A percentile compares a stretch with the other conserved stretches of the same genome.
Evolutionary conservation across 768 basidiomycete species (phyloP).

Genomic region (Termitomyces bulborhizus): DNA sequence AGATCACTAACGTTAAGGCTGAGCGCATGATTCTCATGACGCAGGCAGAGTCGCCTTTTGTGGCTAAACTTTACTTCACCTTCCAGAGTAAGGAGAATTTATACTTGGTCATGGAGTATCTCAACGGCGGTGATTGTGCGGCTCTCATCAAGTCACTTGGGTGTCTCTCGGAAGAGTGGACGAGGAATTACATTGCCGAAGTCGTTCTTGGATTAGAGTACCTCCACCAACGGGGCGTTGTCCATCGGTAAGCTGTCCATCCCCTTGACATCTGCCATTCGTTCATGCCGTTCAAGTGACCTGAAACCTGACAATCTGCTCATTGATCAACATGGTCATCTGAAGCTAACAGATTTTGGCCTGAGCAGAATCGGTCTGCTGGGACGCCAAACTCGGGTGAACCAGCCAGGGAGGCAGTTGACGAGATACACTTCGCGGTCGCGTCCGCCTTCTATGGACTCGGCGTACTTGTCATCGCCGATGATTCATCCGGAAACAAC

Average conservation of each 20-base stretch:
- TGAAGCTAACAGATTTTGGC: conserved; percentile 98
- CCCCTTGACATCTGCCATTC: neutral
- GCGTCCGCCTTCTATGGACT: conserved; percentile 77
- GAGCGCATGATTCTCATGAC: conserved; percentile 99
- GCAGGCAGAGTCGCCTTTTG: conserved; percentile 96
- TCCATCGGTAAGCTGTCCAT: conserved; percentile 76
- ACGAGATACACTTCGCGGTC: conserved; percentile 64
- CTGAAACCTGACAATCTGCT: conserved; percentile 97
- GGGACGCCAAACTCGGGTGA: conserved; percentile 88
- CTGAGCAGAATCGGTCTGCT: conserved; percentile 96
- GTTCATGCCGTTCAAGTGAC: conserved; percentile 53
- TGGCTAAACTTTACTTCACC: conserved; percentile 96
- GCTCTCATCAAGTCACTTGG: conserved; percentile 96
- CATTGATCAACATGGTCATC: conserved; percentile 93
- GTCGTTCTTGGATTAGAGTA: conserved; percentile 94
- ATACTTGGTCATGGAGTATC: conserved; percentile 99
- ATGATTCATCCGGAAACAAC: conserved; percentile 51
- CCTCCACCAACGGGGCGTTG: conserved; percentile 90
- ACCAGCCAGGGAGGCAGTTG: conserved; percentile 39
- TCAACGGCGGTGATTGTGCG: conserved; percentile 97
- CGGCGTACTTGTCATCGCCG: conserved; percentile 74
- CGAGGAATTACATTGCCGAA: conserved; percentile 93
- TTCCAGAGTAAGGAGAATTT: conserved; percentile 99
- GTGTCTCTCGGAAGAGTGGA: conserved; percentile 92
- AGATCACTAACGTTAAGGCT: conserved; percentile 99